phyloP scores from a whole-genome alignment of 306 rosid species.

The Sesbania bispinosa region DNA sequence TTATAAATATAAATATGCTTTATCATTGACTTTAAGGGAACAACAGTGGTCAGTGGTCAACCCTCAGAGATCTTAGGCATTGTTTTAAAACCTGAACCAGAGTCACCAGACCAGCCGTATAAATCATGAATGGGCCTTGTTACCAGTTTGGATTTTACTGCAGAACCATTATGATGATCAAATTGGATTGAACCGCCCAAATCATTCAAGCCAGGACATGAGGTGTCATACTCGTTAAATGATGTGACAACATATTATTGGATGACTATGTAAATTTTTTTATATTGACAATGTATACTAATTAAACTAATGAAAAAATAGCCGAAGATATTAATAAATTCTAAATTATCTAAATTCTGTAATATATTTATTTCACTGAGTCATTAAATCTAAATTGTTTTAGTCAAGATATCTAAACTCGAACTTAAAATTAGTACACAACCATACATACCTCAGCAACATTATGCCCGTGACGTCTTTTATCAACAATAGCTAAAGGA shows the following conservation, averaged over 20 bases:
- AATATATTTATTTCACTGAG: no score
- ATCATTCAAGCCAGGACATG: no score
- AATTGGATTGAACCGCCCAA: neutral
- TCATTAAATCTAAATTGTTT: neutral
- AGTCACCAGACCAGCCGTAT: neutral
- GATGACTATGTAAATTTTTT: no score
- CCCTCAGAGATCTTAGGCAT: neutral
- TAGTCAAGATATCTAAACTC: neutral
- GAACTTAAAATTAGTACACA: neutral
- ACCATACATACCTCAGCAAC: conserved; percentile 81
- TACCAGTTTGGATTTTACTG: neutral
- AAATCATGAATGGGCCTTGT: neutral
- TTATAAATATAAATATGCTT: neutral
- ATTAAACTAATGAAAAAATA: neutral
- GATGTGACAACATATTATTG: no score
- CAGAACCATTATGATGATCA: neutral
- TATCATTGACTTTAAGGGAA: neutral
- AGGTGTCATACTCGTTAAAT: no score
- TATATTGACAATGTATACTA: no score
- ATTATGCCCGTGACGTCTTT: conserved; percentile 93
- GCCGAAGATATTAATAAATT: neutral
- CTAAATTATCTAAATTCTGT: no score
- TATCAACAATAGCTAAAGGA: conserved; percentile 96
- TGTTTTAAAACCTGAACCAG: neutral
- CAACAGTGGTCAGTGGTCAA: conserved; percentile 10